A percentile compares a stretch with the other conserved stretches of the same genome.
Conservation (phyloP, 2,329 filamentous ascomycete genomes). For the Colletotrichum scovillei region DNA sequence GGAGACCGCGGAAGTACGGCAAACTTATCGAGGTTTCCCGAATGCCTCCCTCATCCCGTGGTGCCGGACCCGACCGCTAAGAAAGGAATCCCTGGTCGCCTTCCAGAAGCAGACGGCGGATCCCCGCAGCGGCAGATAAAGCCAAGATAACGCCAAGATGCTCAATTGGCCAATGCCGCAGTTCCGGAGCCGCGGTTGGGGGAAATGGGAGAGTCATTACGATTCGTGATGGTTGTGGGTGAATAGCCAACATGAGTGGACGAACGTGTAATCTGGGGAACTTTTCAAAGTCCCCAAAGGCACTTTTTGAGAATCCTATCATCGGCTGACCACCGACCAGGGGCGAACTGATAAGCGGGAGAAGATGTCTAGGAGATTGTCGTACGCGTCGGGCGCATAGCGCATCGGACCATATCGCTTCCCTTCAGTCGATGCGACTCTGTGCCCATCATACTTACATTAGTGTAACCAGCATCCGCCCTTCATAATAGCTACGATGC, state of each 20-base stretch:
- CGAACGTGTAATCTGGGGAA: neutral
- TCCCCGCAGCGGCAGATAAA: constrained; percentile 24
- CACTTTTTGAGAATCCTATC: neutral
- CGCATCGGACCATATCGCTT: neutral
- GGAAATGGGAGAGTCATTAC: neutral
- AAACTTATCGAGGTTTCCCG: constrained; percentile 3
- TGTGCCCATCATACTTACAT: neutral
- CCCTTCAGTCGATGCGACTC: neutral
- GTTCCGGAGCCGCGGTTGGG: neutral
- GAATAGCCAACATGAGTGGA: neutral
- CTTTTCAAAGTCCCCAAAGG: neutral
- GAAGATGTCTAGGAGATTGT: neutral
- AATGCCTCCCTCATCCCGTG: neutral
- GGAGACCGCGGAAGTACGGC: constrained; percentile 12
- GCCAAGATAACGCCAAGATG: constrained; percentile 24
- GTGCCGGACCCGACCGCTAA: constrained; percentile 8
- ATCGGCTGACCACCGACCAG: neutral
- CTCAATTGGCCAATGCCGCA: constrained; percentile 19
- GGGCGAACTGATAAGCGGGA: neutral
- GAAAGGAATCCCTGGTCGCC: constrained; percentile 9
- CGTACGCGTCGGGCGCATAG: neutral
- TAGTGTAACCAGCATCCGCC: neutral
- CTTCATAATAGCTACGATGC: constrained; percentile 18
- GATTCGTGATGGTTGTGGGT: neutral
- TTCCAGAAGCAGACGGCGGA: neutral